Conservation (phyloP, 1,284 basidiomycete species). For the Trametes sp. region DNA sequence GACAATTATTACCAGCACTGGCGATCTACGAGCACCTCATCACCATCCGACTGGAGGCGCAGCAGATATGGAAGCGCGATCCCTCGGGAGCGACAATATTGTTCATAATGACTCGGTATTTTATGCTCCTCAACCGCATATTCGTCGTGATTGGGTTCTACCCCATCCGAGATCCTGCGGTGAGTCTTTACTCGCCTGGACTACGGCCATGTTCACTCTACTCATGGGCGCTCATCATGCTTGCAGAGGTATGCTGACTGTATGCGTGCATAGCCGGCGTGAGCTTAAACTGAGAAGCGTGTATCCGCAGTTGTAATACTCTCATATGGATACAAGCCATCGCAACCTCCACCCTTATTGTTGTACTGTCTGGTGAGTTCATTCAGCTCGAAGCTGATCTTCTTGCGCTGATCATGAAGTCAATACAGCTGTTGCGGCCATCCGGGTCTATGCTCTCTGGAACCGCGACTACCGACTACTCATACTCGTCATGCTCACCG, state of each 20-base stretch:
- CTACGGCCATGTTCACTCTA: not conserved
- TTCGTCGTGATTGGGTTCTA: conserved; percentile 20
- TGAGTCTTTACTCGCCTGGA: not conserved
- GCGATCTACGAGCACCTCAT: conserved; percentile 28
- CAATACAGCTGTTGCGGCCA: conserved; percentile 20
- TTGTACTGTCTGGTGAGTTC: conserved; percentile 25
- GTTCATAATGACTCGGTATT: conserved; percentile 28
- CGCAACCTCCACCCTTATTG: conserved; percentile 15
- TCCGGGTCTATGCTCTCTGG: conserved; percentile 33
- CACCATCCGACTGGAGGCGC: conserved; percentile 25
- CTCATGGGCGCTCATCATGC: not conserved
- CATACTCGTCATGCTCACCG: conserved; percentile 21
- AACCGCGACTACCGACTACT: conserved; percentile 22
- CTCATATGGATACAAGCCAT: conserved; percentile 23
- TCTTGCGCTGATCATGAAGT: not conserved
- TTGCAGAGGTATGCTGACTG: conserved; percentile 11
- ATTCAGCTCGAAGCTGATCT: too few relatives aligned
- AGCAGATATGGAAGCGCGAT: conserved; percentile 26
- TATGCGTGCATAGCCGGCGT: too few relatives aligned
- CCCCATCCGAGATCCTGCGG: conserved; percentile 13
- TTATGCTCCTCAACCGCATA: conserved; percentile 24
- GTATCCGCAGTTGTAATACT: conserved; percentile 12
- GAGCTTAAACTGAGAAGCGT: not conserved
- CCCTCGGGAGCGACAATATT: conserved; percentile 19
- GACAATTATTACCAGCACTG: conserved; percentile 3